Percentiles rank a stretch among this genome's conserved stretches.
Conservation (phyloP, 1,139 yeast genomes). For the Blastobotrys apis region DNA sequence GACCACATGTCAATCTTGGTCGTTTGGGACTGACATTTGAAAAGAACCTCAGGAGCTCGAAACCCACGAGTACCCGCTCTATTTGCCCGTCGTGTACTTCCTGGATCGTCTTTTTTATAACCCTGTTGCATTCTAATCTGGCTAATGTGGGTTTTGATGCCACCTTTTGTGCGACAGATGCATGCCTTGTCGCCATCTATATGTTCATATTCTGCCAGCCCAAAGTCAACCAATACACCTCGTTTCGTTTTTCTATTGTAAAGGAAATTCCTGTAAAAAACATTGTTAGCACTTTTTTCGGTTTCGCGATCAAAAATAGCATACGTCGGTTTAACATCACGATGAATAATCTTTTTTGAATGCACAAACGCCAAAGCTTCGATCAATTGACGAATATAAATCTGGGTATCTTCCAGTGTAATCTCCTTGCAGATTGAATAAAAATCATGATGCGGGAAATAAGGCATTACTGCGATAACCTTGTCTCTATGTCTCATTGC, state of each 20-base stretch:
- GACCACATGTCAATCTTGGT: constrained; percentile 88
- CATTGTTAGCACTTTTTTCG: no score
- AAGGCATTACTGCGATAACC: constrained; percentile 88
- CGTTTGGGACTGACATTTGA: constrained; percentile 82
- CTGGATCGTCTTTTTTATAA: constrained; percentile 34
- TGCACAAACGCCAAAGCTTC: constrained; percentile 76
- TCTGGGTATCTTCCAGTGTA: constrained; percentile 72
- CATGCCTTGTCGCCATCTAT: constrained; percentile 18
- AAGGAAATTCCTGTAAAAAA: constrained; percentile 50
- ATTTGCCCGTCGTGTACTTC: constrained; percentile 90
- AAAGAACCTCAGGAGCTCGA: constrained; percentile 88
- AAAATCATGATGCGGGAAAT: constrained; percentile 64
- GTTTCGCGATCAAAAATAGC: no score
- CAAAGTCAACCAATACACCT: constrained; percentile 90
- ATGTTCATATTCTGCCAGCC: constrained; percentile 61
- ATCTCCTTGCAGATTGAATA: constrained; percentile 2
- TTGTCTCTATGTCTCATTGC: constrained; percentile 86
- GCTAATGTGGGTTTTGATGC: constrained; percentile 17
- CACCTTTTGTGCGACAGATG: constrained; percentile 23
- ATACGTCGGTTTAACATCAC: constrained; percentile 80
- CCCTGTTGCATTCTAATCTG: constrained; percentile 30
- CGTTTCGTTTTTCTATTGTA: constrained; percentile 70
- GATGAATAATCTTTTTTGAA: constrained; percentile 69
- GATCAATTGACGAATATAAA: constrained; percentile 74
- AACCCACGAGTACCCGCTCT: constrained; percentile 98